Evolutionary conservation across 2,329 filamentous ascomycete species (phyloP).

Genomic region (Thielaviopsis musarum): DNA sequence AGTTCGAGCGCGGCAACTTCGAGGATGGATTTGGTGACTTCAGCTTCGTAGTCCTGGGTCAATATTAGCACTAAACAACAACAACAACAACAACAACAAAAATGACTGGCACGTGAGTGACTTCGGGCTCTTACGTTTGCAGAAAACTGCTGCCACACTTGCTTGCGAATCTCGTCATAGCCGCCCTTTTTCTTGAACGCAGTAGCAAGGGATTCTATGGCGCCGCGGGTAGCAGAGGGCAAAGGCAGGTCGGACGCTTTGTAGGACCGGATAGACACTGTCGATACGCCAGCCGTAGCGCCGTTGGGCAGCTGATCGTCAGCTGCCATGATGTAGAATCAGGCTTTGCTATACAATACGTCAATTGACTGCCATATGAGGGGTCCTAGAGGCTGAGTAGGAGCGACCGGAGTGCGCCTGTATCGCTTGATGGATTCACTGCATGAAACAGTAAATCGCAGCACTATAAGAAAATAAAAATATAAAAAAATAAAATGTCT

Average conservation of each 20-base stretch:
- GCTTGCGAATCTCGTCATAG: constrained; percentile 62
- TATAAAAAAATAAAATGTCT: neutral
- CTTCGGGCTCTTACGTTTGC: constrained; percentile 36
- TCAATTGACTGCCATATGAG: neutral
- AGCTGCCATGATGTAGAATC: neutral
- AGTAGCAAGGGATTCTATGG: constrained; percentile 60
- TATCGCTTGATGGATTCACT: neutral
- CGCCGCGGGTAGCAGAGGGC: constrained; percentile 52
- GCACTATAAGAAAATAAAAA: neutral
- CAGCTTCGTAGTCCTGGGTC: constrained; percentile 48
- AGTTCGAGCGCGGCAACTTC: constrained; percentile 57
- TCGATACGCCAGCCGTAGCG: neutral
- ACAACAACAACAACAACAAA: too few species aligned
- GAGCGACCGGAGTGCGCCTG: neutral
- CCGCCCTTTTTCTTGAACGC: constrained; percentile 77
- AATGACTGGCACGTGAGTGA: neutral
- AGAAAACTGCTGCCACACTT: constrained; percentile 59
- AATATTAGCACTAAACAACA: neutral
- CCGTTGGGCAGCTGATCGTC: neutral
- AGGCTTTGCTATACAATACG: neutral
- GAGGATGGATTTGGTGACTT: constrained; percentile 49
- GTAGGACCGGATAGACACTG: constrained; percentile 29
- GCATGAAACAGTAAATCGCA: neutral
- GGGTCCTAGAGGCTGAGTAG: neutral
- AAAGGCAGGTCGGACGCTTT: constrained; percentile 63